Conservation (phyloP, 2,329 filamentous ascomycete genomes). For the Didymella keratinophila region DNA sequence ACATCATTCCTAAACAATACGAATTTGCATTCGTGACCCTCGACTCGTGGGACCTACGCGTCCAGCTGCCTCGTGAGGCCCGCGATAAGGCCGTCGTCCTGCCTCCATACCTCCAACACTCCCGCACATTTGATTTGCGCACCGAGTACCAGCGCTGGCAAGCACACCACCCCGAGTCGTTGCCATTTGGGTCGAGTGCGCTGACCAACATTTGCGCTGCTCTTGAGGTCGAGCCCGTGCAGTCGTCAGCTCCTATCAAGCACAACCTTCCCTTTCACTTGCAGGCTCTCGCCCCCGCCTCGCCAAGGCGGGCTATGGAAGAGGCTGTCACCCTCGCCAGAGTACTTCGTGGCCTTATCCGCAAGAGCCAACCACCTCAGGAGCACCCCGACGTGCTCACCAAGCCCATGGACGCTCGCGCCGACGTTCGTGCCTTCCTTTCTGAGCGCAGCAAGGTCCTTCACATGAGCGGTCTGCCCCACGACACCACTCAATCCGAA, state of each 20-base stretch:
- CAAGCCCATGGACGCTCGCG: conserved; percentile 93
- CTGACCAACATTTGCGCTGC: conserved; percentile 98
- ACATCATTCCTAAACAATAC: conserved; percentile 86
- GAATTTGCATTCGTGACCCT: conserved; percentile 99
- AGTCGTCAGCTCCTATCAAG: conserved; percentile 97
- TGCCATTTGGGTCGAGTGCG: conserved; percentile 95
- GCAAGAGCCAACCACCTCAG: conserved; percentile 92
- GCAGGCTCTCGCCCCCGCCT: conserved; percentile 93
- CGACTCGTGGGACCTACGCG: conserved; percentile 97
- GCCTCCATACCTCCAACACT: conserved; percentile 96
- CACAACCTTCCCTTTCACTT: conserved; percentile 98
- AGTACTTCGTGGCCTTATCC: conserved; percentile 89
- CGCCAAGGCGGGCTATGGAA: conserved; percentile 95
- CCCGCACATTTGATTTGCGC: conserved; percentile 93
- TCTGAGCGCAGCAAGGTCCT: conserved; percentile 97
- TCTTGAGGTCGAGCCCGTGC: conserved; percentile 95
- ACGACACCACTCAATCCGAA: conserved; percentile 98
- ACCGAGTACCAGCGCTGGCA: conserved; percentile 99
- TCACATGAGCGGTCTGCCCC: conserved; percentile 95
- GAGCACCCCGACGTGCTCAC: conserved; percentile 96
- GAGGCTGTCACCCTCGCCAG: conserved; percentile 93
- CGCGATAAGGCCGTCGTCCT: conserved; percentile 98
- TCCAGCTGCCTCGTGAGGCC: conserved; percentile 95
- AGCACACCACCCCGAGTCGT: conserved; percentile 95
- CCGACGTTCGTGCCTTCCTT: conserved; percentile 94